Base-by-base conservation (phyloP, 2,329 filamentous ascomycete genomes). In the Xylariaceae sp. region DNA sequence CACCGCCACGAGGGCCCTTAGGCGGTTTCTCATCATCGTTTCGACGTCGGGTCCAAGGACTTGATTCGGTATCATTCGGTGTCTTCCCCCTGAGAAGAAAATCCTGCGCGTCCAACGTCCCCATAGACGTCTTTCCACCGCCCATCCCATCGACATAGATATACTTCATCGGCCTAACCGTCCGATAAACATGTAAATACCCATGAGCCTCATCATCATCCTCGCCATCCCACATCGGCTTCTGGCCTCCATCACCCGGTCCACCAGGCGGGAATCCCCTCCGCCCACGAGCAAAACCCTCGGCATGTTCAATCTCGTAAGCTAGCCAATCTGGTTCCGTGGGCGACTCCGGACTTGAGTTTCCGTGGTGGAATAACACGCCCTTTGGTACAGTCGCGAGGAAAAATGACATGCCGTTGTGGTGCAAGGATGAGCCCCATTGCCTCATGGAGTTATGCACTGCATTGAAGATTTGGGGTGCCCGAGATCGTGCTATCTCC, bases 341-440 rank as follows among this genome's bases (percentile, higher is more conserved):
- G 0, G 88, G 76, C 0, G 75, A 71, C 1, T 76, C 67, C 1
- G 71, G 59, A 0, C 62, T 66, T 9, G 58, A 59, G 0, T 76
- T 77, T 12, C 88, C 88, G 63, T 91, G 88, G 61, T 90, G 89
- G 10, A 90, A 67, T 34, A 84, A 71, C 0, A 83, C 86, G 3
- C 83, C 86, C 16, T 74, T 72, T 0, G 87, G 86, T 1, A 91
- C 77, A 0, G 76, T 79, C 1, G 80, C 86, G 0, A 86, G 74
- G 60, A 90, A 88, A 59, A 88, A 78, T 1, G 84, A 83, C 76
- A 91, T 85, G 50, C 88, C 88, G 65, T 91, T 91, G 68, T 91
- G 88, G 53, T 88, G 79, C 2, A 89, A 65, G 0, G 86, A 84
- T 0, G 85, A 88, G 1, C 86, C 87, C 81, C 85, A 91, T 73